phyloP scores from a whole-genome alignment of 345 rosid species.

The Salix exigua region DNA sequence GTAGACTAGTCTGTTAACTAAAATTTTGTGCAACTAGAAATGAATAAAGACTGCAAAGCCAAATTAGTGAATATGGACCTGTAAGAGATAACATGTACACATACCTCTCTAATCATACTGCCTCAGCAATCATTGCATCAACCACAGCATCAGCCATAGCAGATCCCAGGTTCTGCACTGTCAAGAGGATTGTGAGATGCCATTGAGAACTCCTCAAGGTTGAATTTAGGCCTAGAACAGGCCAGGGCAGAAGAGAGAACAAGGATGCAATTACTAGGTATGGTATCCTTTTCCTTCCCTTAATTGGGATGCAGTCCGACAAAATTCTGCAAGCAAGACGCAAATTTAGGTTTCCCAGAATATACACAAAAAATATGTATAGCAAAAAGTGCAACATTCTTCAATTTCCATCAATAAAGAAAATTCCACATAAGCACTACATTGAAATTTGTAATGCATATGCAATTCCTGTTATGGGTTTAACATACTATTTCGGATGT shows the following conservation, averaged over 20 bases:
- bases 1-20: not conserved
- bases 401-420: not conserved
- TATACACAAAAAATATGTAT: not conserved
- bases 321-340: constrained; percentile 53
- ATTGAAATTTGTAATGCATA: not conserved
- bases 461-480: not conserved
- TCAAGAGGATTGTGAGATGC: constrained; percentile 61
- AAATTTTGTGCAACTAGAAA: not conserved
- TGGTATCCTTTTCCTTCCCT: constrained; percentile 81
- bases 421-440: not conserved
- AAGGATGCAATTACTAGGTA: constrained; percentile 72
- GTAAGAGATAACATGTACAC: not conserved
- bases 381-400: not conserved
- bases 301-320: constrained; percentile 87
- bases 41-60: not conserved
- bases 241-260: constrained; percentile 85
- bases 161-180: constrained; percentile 83
- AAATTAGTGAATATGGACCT: not conserved
- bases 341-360: constrained; percentile 4
- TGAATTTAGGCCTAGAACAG: constrained; percentile 60
- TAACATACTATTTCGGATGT: too few relatives aligned
- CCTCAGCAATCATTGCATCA: constrained; percentile 98
- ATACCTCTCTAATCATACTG: constrained; percentile 71
- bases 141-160: constrained; percentile 98
- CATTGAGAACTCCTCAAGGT: constrained; percentile 53